Base-by-base conservation (phyloP, 129 eudicot species). In the Tanacetum coccineum region DNA sequence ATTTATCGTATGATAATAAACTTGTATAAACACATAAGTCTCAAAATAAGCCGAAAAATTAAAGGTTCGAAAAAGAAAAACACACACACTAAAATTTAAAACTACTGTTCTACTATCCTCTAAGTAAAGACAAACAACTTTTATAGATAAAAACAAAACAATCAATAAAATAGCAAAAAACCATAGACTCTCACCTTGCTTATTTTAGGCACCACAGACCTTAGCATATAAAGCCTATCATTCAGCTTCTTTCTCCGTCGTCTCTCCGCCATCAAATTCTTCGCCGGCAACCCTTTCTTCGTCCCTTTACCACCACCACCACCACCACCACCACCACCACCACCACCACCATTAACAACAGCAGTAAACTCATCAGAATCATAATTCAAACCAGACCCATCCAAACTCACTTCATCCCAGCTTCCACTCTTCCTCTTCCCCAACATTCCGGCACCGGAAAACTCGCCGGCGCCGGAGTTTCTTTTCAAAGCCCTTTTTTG, bases 121-220 rank as follows among this genome's bases (percentile, higher is more conserved):
- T 36, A 0, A 25, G 13, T 2, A 56, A 10, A 57, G 9, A 22
- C 13, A 12, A 48, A 26, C 0, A 30, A 71, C 19, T 63, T 13
- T 39, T 10, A 47, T 22, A 70, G 44, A 9, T 13, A n/a, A 13
- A 45, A 20, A 63, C 68, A 64, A 32, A 59, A 65, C 3, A 19
- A 62, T 22, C 2, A 59, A 13, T 39, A 39, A 39, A 76, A 52
- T 5, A 56, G 46, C 42, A 9, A 44, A 64, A 71, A 54, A 78
- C 13, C 40, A 0, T 13, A 58, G 1, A 45, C 73, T 49, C 63
- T 80, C 68, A 93, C 99, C 95, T 93, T 93, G 78, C 95, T 86
- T 65, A 93, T 93, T 78, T 84, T 93, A 6, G 99, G 96, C n/a
- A 93, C 99, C 6, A 93, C 92, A 25, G 99, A 93, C 79, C 99